Evolutionary conservation across 345 rosid genomes (phyloP), one percentile per base, ranked within the genome.

Genomic region (Pistacia integerrima): DNA sequence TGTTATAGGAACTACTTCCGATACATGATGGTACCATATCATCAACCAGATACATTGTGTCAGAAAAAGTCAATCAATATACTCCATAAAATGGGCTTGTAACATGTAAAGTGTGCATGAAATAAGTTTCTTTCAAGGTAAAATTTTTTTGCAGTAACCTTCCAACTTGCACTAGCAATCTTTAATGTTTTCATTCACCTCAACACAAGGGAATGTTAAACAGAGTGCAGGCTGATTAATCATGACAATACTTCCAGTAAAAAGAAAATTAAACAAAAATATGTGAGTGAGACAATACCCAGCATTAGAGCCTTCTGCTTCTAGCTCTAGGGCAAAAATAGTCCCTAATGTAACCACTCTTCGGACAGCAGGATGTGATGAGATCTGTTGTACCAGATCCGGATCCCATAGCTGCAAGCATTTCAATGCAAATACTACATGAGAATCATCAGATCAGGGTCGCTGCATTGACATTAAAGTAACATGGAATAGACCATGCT

Each of bases 331-430:
- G 18, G 89, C 93, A 74, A 80, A 89, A 41, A 96, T 84, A 30
- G 98, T 96, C 80, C 99, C 98, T 68, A 96, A 58, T 22, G 84
- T 86, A 71, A 93, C 87, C 80, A 92, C 94, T 85, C 97, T 91
- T 81, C 83, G 80, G 58, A 96, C 92, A 1, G 94, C 83, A 69
- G 88, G 85, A 83, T 91, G 98, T 18, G 78, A 83, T 67, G 99
- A 93, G 70, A 93, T 84, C 78, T 75, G 87, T 46, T 81, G 83
- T 72, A 91, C 88, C 75, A 91, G 78, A 36, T 90, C 87, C 13
- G 44, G 75, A 65, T 93, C 91, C 99, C 97, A 96, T 79, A 96
- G 72, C 99, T 93, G 92, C 89, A 84, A 68, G 70, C 65, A 78
- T 63, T 54, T n/a, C 2, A 48, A 69, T 12, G 46, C 25, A 63